Evolutionary conservation across 306 rosid species (phyloP), one percentile per base, ranked within the genome.

Genomic region (Carpinus viminea): DNA sequence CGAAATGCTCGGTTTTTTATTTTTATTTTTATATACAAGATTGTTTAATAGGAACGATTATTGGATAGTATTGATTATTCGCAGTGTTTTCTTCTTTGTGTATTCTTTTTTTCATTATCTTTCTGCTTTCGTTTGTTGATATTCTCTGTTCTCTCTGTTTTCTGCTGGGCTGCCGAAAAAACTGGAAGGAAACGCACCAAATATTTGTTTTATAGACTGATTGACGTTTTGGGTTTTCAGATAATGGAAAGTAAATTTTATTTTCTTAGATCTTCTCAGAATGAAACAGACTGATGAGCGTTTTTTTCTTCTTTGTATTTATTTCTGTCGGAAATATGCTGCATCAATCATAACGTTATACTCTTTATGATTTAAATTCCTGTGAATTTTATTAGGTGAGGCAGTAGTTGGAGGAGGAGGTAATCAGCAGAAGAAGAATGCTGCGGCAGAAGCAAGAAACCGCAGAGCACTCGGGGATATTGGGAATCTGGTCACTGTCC

Each of bases 401-500:
- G 94, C 86, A 43, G 83, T 41, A 3, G 69, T 76, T 0, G 91
- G 90, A 1, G 92, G 90, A 2, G 92, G 80, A 73, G 96, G 81
- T 8, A 92, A 94, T 41, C 89, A 79, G 56, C 75, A 53, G 77
- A 90, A 90, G 86, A 91, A 89, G 79, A 90, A 85, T 8, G 89
- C 48, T 26, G 93, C 65, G 10, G 93, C 74, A 0, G 92, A 85
- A 1, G 96, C 85, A 48, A 86, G 82, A 56, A 89, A 85, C 77
- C 88, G 98, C 5, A 83, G 65, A 70, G 93, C 93, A 16, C 79
- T 94, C 2, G 93, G 91, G 8, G 98, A 94, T 78, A 94, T 94
- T 54, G 98, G 98, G 28, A 94, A 92, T 64, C 50, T 88, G 74
- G 96, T 74, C 66, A 75, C 83, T 12, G 70, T 51, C 16, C 80